These are phyloP conservation scores for Fraxinus velutina DNA, from an alignment of 305 asterid species.

Conservation along the genomic window DNA sequence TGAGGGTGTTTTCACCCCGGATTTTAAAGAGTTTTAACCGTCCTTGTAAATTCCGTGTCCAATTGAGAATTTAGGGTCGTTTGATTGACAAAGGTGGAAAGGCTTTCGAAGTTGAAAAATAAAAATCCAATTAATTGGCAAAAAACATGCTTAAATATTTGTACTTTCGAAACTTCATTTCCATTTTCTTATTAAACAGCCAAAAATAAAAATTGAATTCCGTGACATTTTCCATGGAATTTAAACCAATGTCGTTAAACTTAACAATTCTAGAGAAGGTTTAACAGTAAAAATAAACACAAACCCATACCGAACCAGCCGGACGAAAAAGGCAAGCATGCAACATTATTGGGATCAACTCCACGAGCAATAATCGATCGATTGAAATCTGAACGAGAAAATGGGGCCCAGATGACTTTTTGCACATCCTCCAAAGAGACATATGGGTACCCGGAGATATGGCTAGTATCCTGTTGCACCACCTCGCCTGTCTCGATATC, in stretches of 20 bases:
- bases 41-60: neutral
- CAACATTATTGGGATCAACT: slow-evolving; percentile 37
- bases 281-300: neutral
- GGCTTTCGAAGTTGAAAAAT: no score
- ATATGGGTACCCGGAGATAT: slow-evolving; percentile 52
- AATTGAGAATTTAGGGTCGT: no score
- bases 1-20: neutral
- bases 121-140: no score
- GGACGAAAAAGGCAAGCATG: slow-evolving; percentile 61
- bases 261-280: neutral
- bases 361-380: slow-evolving; percentile 49
- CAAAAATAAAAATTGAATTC: no score
- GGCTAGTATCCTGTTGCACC: slow-evolving; percentile 40
- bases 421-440: slow-evolving; percentile 47
- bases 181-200: no score
- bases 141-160: no score
- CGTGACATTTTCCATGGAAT: no score
- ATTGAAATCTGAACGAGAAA: slow-evolving; percentile 46
- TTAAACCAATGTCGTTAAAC: no score
- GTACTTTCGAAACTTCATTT: no score
- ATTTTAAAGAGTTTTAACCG: no score
- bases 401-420: slow-evolving; percentile 34
- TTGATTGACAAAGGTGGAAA: no score
- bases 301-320: slow-evolving; percentile 60
- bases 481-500: slow-evolving; percentile 45